These are phyloP conservation scores for Fusarium globosum DNA, from an alignment of 2,329 filamentous ascomycete species.

Conservation along the genomic window DNA sequence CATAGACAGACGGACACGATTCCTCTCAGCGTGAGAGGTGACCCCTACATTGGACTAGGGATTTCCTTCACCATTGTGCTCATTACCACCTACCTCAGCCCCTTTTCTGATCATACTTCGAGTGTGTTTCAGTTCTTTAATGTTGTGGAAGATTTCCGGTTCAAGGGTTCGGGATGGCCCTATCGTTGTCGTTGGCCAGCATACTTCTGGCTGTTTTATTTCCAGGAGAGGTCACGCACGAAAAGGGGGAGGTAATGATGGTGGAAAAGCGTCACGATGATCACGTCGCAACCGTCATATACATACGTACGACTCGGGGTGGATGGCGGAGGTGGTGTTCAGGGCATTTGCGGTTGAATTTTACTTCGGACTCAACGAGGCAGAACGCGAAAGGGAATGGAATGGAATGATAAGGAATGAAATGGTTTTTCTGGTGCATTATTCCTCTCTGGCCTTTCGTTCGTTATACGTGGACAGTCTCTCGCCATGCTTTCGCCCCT, in stretches of 20 bases:
- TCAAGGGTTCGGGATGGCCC: slow-evolving; percentile 33
- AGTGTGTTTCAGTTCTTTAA: slow-evolving; percentile 47
- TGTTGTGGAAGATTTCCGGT: slow-evolving; percentile 44
- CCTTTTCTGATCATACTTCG: slow-evolving; percentile 40
- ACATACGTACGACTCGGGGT: slow-evolving; percentile 26
- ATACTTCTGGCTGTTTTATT: slow-evolving; percentile 38
- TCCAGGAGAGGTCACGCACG: slow-evolving; percentile 11
- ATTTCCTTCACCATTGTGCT: slow-evolving; percentile 48
- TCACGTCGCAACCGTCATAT: slow-evolving; percentile 24
- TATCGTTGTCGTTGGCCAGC: slow-evolving; percentile 28
- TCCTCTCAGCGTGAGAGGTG: slow-evolving; percentile 49
- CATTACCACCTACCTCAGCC: slow-evolving; percentile 43
- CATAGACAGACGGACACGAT: slow-evolving; percentile 56
- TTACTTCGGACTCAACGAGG: slow-evolving; percentile 30
- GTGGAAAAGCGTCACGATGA: slow-evolving; percentile 18
- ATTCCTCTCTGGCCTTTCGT: slow-evolving; percentile 28
- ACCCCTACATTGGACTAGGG: slow-evolving; percentile 44
- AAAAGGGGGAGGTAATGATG: slow-evolving; percentile 34
- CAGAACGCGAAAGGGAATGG: slow-evolving; percentile 27
- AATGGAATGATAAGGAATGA: slow-evolving; percentile 9
- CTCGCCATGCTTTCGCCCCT: slow-evolving; percentile 29
- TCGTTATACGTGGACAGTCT: slow-evolving; percentile 28
- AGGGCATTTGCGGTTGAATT: slow-evolving; percentile 29
- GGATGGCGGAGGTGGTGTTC: slow-evolving; percentile 33
- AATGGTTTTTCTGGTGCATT: slow-evolving; percentile 18